Percentiles rank a stretch among this genome's conserved stretches.
phyloP scores from a whole-genome alignment of 2,329 filamentous ascomycete genomes.

The Aureobasidium vineae region DNA sequence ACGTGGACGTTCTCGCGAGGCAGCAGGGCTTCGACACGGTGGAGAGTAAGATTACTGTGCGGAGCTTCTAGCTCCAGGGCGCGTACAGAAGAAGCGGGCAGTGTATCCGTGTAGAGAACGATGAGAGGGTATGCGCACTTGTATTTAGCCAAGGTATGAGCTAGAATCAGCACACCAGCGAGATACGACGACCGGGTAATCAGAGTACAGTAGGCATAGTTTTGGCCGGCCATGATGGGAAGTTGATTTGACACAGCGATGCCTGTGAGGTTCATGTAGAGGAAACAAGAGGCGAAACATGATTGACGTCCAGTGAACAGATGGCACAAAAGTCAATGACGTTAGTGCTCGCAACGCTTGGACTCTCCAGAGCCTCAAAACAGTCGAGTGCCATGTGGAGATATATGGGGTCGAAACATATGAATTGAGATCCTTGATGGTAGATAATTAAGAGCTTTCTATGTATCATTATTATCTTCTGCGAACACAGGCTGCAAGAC shows the following conservation, averaged over 20 bases:
- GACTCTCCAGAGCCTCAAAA: neutral
- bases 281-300: neutral
- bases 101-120: slow-evolving; percentile 50
- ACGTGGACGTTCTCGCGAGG: slow-evolving; percentile 40
- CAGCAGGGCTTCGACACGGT: slow-evolving; percentile 44
- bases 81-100: slow-evolving; percentile 43
- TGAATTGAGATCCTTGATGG: neutral
- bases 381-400: neutral
- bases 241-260: neutral
- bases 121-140: slow-evolving; percentile 50
- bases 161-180: slow-evolving; percentile 52
- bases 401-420: neutral
- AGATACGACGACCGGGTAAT: slow-evolving; percentile 54
- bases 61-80: slow-evolving; percentile 46
- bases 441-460: neutral
- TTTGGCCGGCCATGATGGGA: slow-evolving; percentile 20
- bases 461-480: neutral
- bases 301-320: neutral
- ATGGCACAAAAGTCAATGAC: slow-evolving; percentile 8
- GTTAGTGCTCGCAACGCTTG: neutral
- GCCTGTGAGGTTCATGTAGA: neutral
- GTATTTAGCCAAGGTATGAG: slow-evolving; percentile 50
- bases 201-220: slow-evolving; percentile 51
- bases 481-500: neutral
- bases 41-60: slow-evolving; percentile 44